phyloP scores from a whole-genome alignment of 305 asterid genomes.

The Vinca major region DNA sequence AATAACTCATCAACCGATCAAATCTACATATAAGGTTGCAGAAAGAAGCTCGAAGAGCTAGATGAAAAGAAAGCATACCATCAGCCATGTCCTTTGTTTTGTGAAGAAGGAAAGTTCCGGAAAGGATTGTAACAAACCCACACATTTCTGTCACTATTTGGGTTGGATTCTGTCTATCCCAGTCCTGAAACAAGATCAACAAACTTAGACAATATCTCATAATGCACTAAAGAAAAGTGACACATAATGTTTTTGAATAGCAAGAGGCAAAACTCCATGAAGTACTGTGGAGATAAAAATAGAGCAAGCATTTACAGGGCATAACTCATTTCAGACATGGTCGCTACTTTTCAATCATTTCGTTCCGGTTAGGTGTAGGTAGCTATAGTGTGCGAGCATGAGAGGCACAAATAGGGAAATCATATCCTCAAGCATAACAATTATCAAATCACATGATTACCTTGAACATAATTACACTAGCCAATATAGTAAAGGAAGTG shows the following conservation, averaged over 20 bases:
- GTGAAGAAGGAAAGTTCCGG: conserved; percentile 95
- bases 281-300: neutral
- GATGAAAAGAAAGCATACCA: conserved; percentile 25
- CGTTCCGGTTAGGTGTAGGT: neutral
- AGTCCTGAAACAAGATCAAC: conserved; percentile 43
- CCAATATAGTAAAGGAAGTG: conserved; percentile 89
- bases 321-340: neutral
- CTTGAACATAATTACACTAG: conserved; percentile 99
- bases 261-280: no score
- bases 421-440: neutral
- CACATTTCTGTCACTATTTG: conserved; percentile 93
- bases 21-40: neutral
- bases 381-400: neutral
- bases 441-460: conserved; percentile 31
- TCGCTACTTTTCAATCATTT: neutral
- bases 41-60: neutral
- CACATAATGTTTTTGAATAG: no score
- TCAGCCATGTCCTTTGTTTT: conserved; percentile 93
- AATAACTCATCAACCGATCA: neutral
- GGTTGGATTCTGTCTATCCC: conserved; percentile 93
- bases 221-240: no score
- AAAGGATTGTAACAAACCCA: conserved; percentile 36
- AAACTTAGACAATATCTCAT: neutral
- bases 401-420: neutral
- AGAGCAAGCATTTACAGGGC: neutral